These are phyloP conservation scores for Eucalyptus erythrocorys DNA, from an alignment of 345 rosid genomes.

Conservation along the genomic window DNA sequence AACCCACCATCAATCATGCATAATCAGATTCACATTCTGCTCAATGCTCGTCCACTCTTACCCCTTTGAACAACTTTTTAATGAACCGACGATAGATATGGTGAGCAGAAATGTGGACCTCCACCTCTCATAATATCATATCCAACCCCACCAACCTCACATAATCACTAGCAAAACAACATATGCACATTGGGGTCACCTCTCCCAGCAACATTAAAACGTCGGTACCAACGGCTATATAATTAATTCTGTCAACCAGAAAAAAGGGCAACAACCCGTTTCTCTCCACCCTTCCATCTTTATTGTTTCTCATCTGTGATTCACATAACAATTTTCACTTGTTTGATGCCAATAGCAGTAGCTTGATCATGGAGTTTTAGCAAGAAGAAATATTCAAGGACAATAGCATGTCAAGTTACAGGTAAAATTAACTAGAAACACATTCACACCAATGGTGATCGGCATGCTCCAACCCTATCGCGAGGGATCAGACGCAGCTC, in stretches of 20 bases:
- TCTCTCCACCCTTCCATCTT: not conserved
- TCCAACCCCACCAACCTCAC: not conserved
- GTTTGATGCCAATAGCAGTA: not conserved
- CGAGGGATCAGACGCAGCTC: slow-evolving; percentile 95
- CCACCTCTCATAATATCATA: not conserved
- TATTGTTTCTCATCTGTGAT: not conserved
- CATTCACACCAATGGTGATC: not conserved
- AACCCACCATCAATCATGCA: not conserved
- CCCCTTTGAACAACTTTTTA: not conserved
- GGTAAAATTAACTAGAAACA: not conserved
- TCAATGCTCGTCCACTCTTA: not conserved
- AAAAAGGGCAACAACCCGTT: not conserved
- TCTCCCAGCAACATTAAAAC: not conserved
- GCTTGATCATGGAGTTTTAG: not conserved
- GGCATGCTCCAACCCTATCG: slow-evolving; percentile 66
- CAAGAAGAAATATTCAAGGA: not conserved
- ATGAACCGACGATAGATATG: not conserved
- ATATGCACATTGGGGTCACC: not conserved
- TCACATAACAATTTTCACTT: not conserved
- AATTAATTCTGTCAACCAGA: not conserved
- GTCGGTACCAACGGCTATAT: not conserved
- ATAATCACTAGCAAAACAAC: not conserved
- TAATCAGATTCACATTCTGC: not conserved
- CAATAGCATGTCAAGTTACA: not conserved
- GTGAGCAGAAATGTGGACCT: not conserved